Base-by-base conservation (phyloP, 2,329 filamentous ascomycete species). In the Trichoderma simmonsii region DNA sequence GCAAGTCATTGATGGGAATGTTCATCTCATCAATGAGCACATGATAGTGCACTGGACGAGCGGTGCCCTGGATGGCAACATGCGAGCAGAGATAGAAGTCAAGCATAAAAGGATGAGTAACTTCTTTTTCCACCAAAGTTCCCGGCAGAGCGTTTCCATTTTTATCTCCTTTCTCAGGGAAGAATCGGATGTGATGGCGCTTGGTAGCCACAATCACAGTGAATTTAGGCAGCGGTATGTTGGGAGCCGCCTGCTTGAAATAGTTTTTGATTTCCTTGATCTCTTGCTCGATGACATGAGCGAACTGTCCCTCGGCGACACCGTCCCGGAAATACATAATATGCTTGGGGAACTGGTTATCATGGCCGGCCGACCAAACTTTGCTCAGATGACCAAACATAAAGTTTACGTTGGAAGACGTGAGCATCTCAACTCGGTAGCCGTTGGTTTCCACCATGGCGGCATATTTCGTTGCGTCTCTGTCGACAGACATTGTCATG, bases 301-400 rank as follows among this genome's bases (percentile, higher is more conserved):
- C 82, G 76, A 96, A 98, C 78, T 98, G 92, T 0, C 93, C 93
- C 77, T 97, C 94, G 0, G 91, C 91, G 1, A 98, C 94, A 75
- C 96, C 96, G 77, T 99, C 96, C 21, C 96, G 93, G 81, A 98
- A 92, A 82, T 97, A 98, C 76, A 97, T 93, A 71, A 99, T 86
- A 48, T 95, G 90, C n/a, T 87, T 76, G 0, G 95, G 95, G 0
- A 79, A 73, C 1, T 67, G 73, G 0, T 65, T 70, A 1, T 75
- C 73, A n/a, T 88, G 86, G 2, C 83, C 81, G 24, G 86, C 86
- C 67, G 87, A 83, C 93, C 95, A 98, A 57, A 87, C 81, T 24
- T 83, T 82, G 8, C 92, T 81, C 3, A 97, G 85, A 6, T 87
- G 87, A 0, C 86, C 83, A 28, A 98, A 86, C 79, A 95, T 89